These are phyloP conservation scores for Penicillium egyptiacum DNA, from an alignment of 495 filamentous ascomycete genomes.

Conservation along the genomic window DNA sequence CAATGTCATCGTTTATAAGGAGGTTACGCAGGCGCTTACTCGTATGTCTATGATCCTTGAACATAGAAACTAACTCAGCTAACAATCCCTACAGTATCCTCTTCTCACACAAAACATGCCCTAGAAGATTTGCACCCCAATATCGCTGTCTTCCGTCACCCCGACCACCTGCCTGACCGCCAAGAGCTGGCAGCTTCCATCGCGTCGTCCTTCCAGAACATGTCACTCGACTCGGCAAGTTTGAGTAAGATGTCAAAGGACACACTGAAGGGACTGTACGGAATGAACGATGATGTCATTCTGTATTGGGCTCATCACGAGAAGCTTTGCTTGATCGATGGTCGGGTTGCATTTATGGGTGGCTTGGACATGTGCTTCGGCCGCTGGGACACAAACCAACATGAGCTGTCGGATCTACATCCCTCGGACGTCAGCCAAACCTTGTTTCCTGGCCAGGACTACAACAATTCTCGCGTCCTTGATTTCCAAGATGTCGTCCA, in stretches of 20 bases:
- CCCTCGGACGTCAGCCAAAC: slow-evolving; percentile 70
- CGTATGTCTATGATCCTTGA: slow-evolving; percentile 54
- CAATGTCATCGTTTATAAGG: slow-evolving; percentile 95
- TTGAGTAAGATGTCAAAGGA: slow-evolving; percentile 62
- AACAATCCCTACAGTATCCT: slow-evolving; percentile 57
- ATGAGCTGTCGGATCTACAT: slow-evolving; percentile 84
- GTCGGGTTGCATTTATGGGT: slow-evolving; percentile 85
- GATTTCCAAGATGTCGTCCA: slow-evolving; percentile 86
- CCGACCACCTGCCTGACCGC: slow-evolving; percentile 80
- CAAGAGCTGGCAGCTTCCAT: slow-evolving; percentile 55
- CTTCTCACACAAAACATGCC: slow-evolving; percentile 79
- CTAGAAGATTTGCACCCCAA: slow-evolving; percentile 80
- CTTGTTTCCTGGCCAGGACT: slow-evolving; percentile 90
- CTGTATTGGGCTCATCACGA: slow-evolving; percentile 97
- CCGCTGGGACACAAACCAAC: slow-evolving; percentile 65
- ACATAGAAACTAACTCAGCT: background rate
- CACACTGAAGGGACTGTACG: slow-evolving; percentile 73
- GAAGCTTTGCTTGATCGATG: slow-evolving; percentile 85
- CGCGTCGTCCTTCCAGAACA: slow-evolving; percentile 49
- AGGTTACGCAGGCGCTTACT: slow-evolving; percentile 79
- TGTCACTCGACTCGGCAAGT: slow-evolving; percentile 51
- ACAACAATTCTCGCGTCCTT: slow-evolving; percentile 84
- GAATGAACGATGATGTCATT: slow-evolving; percentile 74
- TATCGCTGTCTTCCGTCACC: slow-evolving; percentile 88
- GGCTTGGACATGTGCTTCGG: slow-evolving; percentile 62